A percentile compares a stretch with the other conserved stretches of the same genome.
Evolutionary conservation across 2,329 filamentous ascomycete species (phyloP).

Genomic region (Venturia pyrina): DNA sequence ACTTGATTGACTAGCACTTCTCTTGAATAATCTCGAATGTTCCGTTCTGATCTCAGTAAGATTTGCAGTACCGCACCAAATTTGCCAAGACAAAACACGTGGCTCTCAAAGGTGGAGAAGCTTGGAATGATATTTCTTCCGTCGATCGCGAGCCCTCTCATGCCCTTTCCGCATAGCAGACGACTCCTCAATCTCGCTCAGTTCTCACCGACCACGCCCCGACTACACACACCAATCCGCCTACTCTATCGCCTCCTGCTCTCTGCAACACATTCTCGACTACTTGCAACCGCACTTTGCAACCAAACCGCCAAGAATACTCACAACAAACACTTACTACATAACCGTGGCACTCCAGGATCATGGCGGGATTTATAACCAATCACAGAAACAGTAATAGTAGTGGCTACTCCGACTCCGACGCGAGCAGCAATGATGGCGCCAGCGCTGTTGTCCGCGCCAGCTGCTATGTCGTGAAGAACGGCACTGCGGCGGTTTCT

Average conservation of each 20-base stretch:
- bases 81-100: not conserved
- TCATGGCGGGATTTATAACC: constrained; percentile 61
- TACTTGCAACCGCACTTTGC: not conserved
- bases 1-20: not conserved
- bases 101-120: not conserved
- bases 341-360: constrained; percentile 36
- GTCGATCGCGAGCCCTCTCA: not conserved
- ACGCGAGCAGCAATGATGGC: constrained; percentile 44
- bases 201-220: not conserved
- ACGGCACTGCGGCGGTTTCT: constrained; percentile 56
- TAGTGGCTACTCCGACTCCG: constrained; percentile 41
- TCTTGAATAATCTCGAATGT: not conserved
- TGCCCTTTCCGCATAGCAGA: not conserved
- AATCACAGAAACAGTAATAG: constrained; percentile 61
- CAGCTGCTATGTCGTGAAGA: constrained; percentile 80
- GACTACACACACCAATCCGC: not conserved
- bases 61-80: not conserved
- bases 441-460: constrained; percentile 70
- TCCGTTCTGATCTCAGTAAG: not conserved
- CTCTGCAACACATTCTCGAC: not conserved
- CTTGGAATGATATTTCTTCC: not conserved
- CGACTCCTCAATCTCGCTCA: not conserved
- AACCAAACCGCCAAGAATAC: not conserved
- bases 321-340: not conserved
- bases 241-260: not conserved